Percentiles rank a stretch among this genome's conserved stretches.
These are phyloP conservation scores for Mycena leptocephala DNA, from an alignment of 768 basidiomycete species.

Conservation along the genomic window DNA sequence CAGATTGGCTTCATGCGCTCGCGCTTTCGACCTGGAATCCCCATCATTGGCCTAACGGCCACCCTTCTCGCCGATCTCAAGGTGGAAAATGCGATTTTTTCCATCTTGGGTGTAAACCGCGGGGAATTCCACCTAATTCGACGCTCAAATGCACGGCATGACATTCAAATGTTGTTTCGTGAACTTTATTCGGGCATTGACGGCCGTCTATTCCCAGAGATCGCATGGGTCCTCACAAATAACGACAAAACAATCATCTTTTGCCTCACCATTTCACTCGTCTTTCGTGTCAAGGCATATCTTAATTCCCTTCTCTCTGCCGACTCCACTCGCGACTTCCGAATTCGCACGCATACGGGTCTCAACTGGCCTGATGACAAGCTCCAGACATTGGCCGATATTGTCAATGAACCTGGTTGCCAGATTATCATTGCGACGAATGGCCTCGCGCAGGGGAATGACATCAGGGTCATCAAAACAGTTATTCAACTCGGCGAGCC, in stretches of 20 bases:
- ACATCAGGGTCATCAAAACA: not conserved
- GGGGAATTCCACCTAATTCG: too few relatives aligned
- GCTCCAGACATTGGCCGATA: not conserved
- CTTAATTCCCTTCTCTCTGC: conserved; percentile 7
- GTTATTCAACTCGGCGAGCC: conserved; percentile 16
- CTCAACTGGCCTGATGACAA: conserved; percentile 7
- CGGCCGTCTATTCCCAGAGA: conserved; percentile 26
- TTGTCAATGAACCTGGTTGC: not conserved
- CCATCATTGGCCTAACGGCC: conserved; percentile 38
- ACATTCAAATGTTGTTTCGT: conserved; percentile 43
- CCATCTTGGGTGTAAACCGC: too few relatives aligned
- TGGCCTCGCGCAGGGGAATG: not conserved
- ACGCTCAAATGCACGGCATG: conserved; percentile 37
- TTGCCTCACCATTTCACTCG: conserved; percentile 43
- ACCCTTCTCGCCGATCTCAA: conserved; percentile 37
- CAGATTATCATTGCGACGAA: conserved; percentile 9
- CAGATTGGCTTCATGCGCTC: conserved; percentile 28
- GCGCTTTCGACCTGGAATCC: conserved; percentile 35
- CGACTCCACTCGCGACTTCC: not conserved
- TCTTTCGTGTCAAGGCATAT: conserved; percentile 39
- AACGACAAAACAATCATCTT: conserved; percentile 45
- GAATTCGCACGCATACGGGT: not conserved
- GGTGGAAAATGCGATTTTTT: conserved; percentile 29
- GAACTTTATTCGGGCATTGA: conserved; percentile 34
- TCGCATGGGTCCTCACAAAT: conserved; percentile 43